Evolutionary conservation across 2,329 filamentous ascomycete genomes (phyloP).

Genomic region (Fusarium sp.): DNA sequence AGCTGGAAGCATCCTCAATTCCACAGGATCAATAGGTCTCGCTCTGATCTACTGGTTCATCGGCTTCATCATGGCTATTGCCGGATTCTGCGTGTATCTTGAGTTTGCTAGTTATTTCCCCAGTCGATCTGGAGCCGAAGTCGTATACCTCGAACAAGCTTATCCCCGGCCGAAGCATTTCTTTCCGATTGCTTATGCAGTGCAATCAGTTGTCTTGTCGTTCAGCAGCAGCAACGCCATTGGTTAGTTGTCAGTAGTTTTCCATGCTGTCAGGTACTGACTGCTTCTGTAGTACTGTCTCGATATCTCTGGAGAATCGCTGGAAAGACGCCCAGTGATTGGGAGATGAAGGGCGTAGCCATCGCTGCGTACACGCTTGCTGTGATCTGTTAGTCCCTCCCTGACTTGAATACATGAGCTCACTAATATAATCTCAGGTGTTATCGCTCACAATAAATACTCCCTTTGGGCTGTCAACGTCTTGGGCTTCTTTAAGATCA

Average conservation of each 20-base stretch:
- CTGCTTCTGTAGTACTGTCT: conserved; percentile 60
- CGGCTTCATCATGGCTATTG: conserved; percentile 68
- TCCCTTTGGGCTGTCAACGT: conserved; percentile 67
- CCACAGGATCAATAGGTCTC: conserved; percentile 71
- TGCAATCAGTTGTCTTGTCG: conserved; percentile 71
- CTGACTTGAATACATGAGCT: background rate
- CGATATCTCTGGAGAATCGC: conserved; percentile 71
- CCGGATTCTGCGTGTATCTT: conserved; percentile 69
- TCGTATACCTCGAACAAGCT: conserved; percentile 76
- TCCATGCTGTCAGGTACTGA: rapidly evolving
- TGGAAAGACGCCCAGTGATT: conserved; percentile 62
- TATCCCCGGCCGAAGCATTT: conserved; percentile 73
- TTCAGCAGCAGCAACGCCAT: conserved; percentile 76
- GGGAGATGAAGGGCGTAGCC: conserved; percentile 75
- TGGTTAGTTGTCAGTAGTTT: background rate
- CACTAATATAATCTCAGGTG: conserved; percentile 53
- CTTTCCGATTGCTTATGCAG: conserved; percentile 72
- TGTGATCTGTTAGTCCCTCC: conserved; percentile 56
- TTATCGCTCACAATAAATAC: conserved; percentile 66
- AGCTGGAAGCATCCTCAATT: conserved; percentile 61
- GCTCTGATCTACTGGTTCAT: conserved; percentile 73
- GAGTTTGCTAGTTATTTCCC: conserved; percentile 75
- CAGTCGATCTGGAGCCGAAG: conserved; percentile 73
- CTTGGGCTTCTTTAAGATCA: conserved; percentile 69
- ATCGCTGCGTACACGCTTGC: conserved; percentile 72